Evolutionary conservation across 805 yeast genomes (phyloP), one percentile per base, ranked within the genome.

Genomic region (Starmerella roubikii): DNA sequence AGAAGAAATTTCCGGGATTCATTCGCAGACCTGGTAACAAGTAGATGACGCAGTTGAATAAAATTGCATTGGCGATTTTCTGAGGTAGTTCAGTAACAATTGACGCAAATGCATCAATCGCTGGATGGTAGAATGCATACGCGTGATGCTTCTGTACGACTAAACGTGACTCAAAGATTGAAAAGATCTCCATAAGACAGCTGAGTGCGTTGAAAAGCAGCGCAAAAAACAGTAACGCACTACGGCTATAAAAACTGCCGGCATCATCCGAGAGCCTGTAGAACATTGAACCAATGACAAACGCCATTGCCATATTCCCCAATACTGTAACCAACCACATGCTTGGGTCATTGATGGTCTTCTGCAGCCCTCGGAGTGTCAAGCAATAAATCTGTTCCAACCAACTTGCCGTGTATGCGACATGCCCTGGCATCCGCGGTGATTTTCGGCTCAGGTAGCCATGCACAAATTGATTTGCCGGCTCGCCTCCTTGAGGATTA

Each of bases 61-160:
- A 49, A 18, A 71, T 51, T 22, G 66, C 52, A 28, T 68, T 62
- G 25, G 65, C 45, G 23, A 71, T 44, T 57, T 78, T 78, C 39
- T 72, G 64, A 3, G 88, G 86, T 42, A 80, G 55, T 35, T 73
- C 77, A 3, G 81, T 67, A 3, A 77, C 42, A 32, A 74, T 62
- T 4, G 73, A 62, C 0, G 83, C 76, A 3, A 80, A 48, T 1
- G 83, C 79, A 52, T 79, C 88, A 3, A 82, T 74, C 12, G 83
- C 68, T 3, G 86, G 85, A 41, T 75, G 74, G 54, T 78, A 82
- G 41, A 80, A 67, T 0, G 83, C 74, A 49, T 76, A 81, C 35
- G 69, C 67, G 51, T 76, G 74, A 54, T 81, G 93, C 52, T 81
- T 80, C 50, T 69, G 71, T 20, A 78, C 67, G 45, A 81, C 72